Conservation (phyloP, 306 rosid species). For the Quercus glauca region DNA sequence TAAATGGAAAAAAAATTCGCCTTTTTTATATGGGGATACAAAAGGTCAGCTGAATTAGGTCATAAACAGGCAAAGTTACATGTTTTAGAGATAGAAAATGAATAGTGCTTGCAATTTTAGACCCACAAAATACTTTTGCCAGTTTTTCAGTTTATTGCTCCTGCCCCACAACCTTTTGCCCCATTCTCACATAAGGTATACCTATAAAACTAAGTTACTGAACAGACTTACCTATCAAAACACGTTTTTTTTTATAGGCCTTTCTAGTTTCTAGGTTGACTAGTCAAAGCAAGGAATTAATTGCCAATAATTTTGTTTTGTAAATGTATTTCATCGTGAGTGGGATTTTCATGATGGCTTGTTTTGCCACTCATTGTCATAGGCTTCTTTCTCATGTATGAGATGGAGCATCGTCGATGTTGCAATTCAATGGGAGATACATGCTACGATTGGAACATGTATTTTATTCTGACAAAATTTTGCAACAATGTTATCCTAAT, state of each 20-base stretch:
- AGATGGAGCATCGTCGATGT: too few species aligned
- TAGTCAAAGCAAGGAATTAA: too few species aligned
- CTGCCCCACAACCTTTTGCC: neutral
- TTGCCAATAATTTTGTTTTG: too few species aligned
- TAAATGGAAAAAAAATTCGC: too few species aligned
- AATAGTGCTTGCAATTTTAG: conserved; percentile 20
- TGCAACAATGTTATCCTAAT: too few species aligned
- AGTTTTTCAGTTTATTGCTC: conserved; percentile 5
- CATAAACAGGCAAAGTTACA: conserved; percentile 22
- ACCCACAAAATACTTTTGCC: conserved; percentile 4
- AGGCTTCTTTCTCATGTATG: too few species aligned
- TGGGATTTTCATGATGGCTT: too few species aligned
- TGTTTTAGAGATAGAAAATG: conserved; percentile 19
- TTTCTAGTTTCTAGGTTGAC: neutral
- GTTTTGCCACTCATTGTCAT: too few species aligned
- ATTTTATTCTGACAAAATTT: too few species aligned
- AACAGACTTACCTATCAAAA: neutral
- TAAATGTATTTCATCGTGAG: too few species aligned
- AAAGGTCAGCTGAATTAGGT: conserved; percentile 21
- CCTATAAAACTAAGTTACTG: neutral
- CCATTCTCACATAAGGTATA: neutral
- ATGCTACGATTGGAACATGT: too few species aligned
- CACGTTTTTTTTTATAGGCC: neutral
- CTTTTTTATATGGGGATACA: conserved; percentile 6
- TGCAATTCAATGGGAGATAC: too few species aligned